Evolutionary conservation across 441 rosid genomes (phyloP), one percentile per base, ranked within the genome.

Genomic region (Daphne laureola): DNA sequence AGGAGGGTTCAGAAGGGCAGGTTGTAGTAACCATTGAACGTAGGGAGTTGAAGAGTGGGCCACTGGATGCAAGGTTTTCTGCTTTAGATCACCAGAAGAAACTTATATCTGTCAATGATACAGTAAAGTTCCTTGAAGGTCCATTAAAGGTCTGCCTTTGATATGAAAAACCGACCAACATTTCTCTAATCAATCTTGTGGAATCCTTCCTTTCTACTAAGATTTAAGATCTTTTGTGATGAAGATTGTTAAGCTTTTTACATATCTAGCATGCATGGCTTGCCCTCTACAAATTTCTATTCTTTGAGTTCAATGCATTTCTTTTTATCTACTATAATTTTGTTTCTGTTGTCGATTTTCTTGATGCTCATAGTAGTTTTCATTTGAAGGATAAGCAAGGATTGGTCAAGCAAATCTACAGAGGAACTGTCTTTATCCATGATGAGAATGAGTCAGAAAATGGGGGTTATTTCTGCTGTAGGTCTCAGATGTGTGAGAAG

Each of bases 371-470:
- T 9, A 31, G 9, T 31, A 31, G 38, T 31, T 31, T 31, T 5
- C 2, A 53, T 51, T 69, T 79, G 68, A 75, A 92, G 98, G 97
- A 81, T 75, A 81, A 75, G 73, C 80, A 89, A 76, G 98, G 98
- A 58, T 68, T 74, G 64, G 83, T 83, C 41, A 89, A 76, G 75
- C 91, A 89, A 73, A 82, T 89, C 27, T 92, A 92, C 62, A 72
- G 94, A 64, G 97, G 98, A 36, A 66, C 77, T 58, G 46, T 89
- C 60, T 92, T 89, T 60, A 46, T 83, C 52, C 70, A 77, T 68
- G 84, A 73, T 68, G 79, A 86, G 61, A 78, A 75, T 53, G 95
- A 80, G 68, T 68, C 71, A 14, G 96, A 84, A 69, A 81, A 89
- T 68, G 88, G 96, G 50, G 96, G 97, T 49, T 84, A 77, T 73